Percentiles rank a stretch among this genome's conserved stretches.
These are phyloP conservation scores for Moesziomyces sp. DNA, from an alignment of 1,284 basidiomycete species.

Conservation along the genomic window DNA sequence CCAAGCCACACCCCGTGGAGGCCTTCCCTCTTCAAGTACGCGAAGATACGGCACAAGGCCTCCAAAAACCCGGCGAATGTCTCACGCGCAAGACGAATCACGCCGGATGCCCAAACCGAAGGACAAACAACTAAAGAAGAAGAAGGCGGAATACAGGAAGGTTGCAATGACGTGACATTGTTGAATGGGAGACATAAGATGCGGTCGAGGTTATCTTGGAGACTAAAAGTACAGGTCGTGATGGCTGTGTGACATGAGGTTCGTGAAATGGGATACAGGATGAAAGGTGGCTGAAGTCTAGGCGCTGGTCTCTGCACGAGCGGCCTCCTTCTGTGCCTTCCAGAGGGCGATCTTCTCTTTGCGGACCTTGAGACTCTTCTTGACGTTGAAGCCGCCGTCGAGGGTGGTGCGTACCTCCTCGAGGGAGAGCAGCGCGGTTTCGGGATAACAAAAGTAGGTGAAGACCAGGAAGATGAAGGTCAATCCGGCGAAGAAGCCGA, in stretches of 20 bases:
- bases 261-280: neutral
- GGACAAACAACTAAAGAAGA: too few species aligned
- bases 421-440: conserved; percentile 74
- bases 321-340: conserved; percentile 41
- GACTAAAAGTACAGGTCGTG: conserved; percentile 19
- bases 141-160: too few species aligned
- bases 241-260: neutral
- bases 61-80: too few species aligned
- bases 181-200: neutral
- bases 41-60: too few species aligned
- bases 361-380: conserved; percentile 67
- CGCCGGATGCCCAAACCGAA: too few species aligned
- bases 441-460: conserved; percentile 72
- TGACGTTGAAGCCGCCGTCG: conserved; percentile 70
- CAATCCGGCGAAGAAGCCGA: conserved; percentile 79
- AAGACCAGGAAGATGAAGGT: conserved; percentile 79
- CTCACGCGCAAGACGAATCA: too few species aligned
- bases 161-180: neutral
- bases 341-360: conserved; percentile 55
- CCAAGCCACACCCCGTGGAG: too few species aligned
- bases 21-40: too few species aligned
- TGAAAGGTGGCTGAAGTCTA: neutral
- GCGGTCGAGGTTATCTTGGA: conserved; percentile 15
- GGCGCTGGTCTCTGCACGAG: conserved; percentile 21
- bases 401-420: conserved; percentile 76